A percentile compares a stretch with the other conserved stretches of the same genome.
Evolutionary conservation across 2,329 filamentous ascomycete genomes (phyloP).

Genomic region (Macroventuria anomochaeta): DNA sequence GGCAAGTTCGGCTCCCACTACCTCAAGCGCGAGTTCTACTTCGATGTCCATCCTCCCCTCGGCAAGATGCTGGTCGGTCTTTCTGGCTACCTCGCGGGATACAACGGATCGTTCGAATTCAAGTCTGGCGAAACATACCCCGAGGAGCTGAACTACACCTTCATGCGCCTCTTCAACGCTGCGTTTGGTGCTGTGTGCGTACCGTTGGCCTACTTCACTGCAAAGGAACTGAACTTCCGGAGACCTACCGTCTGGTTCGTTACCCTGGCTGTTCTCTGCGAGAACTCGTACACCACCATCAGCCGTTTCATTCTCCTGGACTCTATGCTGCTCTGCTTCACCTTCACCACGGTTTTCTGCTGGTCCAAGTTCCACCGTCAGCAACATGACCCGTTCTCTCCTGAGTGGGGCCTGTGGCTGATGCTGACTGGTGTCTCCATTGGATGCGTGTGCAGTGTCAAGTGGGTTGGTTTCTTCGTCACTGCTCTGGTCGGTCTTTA

Average conservation of each 20-base stretch:
- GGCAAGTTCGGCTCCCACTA: conserved; percentile 99
- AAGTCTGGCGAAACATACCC: conserved; percentile 98
- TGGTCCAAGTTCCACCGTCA: conserved; percentile 96
- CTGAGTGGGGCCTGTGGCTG: conserved; percentile 94
- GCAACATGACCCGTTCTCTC: conserved; percentile 82
- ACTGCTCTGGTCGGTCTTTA: conserved; percentile 95
- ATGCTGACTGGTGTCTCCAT: conserved; percentile 93
- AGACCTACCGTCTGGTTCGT: conserved; percentile 92
- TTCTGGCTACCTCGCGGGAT: conserved; percentile 93
- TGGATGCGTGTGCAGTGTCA: conserved; percentile 97
- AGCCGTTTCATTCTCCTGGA: conserved; percentile 97
- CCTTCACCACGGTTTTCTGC: conserved; percentile 95
- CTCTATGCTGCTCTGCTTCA: conserved; percentile 98
- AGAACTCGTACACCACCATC: conserved; percentile 99
- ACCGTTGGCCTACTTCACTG: conserved; percentile 93
- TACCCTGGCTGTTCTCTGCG: conserved; percentile 95
- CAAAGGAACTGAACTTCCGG: conserved; percentile 85
- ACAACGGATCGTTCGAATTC: conserved; percentile 99
- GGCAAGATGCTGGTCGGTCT: conserved; percentile 98
- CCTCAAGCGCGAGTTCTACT: conserved; percentile 99
- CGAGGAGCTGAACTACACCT: conserved; percentile 91
- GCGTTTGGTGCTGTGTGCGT: conserved; percentile 92
- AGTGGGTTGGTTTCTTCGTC: conserved; percentile 95
- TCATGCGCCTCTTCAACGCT: conserved; percentile 98
- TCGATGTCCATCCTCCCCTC: conserved; percentile 93